Evolutionary conservation across 305 asterid genomes (phyloP).

Genomic region (Fraxinus paxiana): DNA sequence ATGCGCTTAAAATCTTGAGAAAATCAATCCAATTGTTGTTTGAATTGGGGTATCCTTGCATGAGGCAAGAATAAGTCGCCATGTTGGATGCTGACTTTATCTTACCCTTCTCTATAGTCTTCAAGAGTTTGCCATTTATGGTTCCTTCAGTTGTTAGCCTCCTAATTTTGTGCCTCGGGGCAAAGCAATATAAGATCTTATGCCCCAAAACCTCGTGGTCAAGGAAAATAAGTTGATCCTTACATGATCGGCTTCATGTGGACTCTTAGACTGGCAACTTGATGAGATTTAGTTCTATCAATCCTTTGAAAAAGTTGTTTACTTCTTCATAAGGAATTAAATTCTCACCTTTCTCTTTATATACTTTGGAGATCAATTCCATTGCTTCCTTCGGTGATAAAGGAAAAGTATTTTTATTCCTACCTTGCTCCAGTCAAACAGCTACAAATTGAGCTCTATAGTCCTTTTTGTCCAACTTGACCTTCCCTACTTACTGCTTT

Average conservation of each 20-base stretch:
- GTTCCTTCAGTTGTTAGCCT: not conserved
- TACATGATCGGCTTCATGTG: not conserved
- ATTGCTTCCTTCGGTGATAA: not conserved
- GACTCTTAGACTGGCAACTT: not conserved
- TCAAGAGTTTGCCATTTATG: not conserved
- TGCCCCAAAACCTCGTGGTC: not conserved
- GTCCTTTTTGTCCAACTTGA: not conserved
- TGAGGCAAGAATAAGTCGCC: not conserved
- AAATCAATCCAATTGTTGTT: not conserved
- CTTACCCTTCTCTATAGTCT: not conserved
- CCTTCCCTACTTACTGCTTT: not conserved
- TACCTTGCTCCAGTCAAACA: not conserved
- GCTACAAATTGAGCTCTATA: not conserved
- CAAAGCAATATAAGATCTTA: not conserved
- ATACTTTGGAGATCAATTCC: not conserved
- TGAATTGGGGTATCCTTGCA: not conserved
- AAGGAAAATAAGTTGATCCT: not conserved
- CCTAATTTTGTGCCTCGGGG: not conserved
- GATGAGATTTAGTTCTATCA: not conserved
- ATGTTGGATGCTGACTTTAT: not conserved
- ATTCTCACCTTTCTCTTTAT: not conserved
- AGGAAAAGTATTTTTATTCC: not conserved
- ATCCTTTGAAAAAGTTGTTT: not conserved
- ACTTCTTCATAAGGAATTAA: not conserved
- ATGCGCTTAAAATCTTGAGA: not conserved